Conservation (phyloP, 2,329 filamentous ascomycete genomes). For the Fulvia fulva region DNA sequence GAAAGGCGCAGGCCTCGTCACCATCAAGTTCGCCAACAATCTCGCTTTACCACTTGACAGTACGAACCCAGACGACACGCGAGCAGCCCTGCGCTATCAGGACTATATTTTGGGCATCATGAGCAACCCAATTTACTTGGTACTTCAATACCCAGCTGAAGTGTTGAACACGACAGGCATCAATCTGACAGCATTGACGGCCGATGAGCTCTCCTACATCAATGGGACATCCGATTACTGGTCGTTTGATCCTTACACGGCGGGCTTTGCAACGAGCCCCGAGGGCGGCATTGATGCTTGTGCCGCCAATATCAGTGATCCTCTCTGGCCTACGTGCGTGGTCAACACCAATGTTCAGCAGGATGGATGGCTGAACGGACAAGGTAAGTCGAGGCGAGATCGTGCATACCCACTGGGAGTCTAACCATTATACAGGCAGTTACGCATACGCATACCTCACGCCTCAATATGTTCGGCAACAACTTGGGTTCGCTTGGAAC, state of each 20-base stretch:
- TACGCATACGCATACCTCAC: conserved; percentile 46
- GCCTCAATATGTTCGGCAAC: conserved; percentile 54
- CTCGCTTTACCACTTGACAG: conserved; percentile 36
- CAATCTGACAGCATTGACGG: conserved; percentile 46
- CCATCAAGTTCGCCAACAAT: conserved; percentile 47
- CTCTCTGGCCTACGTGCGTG: conserved; percentile 34
- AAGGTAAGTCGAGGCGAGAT: conserved; percentile 5
- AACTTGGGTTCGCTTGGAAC: conserved; percentile 57
- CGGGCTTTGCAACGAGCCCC: conserved; percentile 35
- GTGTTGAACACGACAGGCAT: conserved; percentile 44
- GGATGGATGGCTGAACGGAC: conserved; percentile 25
- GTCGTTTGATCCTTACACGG: conserved; percentile 38
- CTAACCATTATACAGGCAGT: not conserved
- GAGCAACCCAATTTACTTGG: conserved; percentile 51
- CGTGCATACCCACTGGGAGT: not conserved
- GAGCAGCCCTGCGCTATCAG: conserved; percentile 45
- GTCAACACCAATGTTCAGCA: conserved; percentile 20
- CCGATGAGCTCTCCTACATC: conserved; percentile 41
- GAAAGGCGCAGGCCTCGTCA: conserved; percentile 48
- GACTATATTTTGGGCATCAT: conserved; percentile 47
- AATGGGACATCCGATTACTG: conserved; percentile 34
- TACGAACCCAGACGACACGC: conserved; percentile 41
- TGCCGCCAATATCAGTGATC: conserved; percentile 31
- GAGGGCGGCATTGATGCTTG: conserved; percentile 38
- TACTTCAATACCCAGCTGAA: conserved; percentile 48